phyloP scores from a whole-genome alignment of 164 flowering plant species.

The Houttuynia cordata region DNA sequence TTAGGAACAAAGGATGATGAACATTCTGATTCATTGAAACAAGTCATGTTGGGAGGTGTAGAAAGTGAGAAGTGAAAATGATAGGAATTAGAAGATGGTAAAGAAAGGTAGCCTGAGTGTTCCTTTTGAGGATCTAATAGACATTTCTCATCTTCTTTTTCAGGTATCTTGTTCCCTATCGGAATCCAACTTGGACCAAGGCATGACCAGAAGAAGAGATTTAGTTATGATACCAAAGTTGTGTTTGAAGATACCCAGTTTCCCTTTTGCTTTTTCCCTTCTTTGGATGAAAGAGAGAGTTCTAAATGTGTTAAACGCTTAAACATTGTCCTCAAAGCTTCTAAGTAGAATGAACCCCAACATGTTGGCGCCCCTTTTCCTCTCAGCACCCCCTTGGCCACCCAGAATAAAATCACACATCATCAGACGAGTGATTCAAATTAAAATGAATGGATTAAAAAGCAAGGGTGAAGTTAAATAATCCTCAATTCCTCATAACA shows the following conservation, averaged over 20 bases:
- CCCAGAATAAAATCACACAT: no score
- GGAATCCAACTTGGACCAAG: not conserved
- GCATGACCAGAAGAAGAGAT: not conserved
- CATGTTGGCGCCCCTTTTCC: no score
- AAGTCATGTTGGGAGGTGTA: not conserved
- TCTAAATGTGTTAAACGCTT: not conserved
- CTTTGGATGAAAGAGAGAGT: not conserved
- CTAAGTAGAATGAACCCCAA: no score
- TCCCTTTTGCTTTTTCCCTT: not conserved
- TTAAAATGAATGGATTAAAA: no score
- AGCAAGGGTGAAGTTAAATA: no score
- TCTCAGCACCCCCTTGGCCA: no score
- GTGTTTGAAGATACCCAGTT: not conserved
- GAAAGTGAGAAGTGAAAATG: not conserved
- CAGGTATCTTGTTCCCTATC: not conserved
- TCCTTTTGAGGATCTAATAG: slow-evolving; percentile 1
- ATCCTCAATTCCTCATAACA: no score
- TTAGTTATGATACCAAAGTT: not conserved
- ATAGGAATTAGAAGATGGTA: not conserved
- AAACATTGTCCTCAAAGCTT: no score
- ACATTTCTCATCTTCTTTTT: not conserved
- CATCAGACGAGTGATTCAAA: no score
- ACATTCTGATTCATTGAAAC: not conserved
- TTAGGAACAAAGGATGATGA: not conserved
- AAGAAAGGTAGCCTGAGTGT: not conserved